phyloP scores from a whole-genome alignment of 306 rosid genomes.

The Prinsepia uniflora region DNA sequence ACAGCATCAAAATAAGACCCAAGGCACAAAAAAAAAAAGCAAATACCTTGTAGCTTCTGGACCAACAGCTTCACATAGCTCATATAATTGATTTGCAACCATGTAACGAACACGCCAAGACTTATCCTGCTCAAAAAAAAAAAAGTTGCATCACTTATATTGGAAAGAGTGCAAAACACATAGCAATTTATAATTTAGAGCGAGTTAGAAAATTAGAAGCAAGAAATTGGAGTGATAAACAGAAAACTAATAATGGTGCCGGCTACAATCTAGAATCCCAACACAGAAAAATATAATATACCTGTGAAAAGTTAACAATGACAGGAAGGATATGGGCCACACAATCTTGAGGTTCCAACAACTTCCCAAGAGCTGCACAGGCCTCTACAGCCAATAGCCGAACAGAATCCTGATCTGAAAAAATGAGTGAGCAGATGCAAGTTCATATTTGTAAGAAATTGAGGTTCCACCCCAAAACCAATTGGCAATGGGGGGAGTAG shows the following conservation, averaged over 20 bases:
- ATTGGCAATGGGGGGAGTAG: too few species aligned
- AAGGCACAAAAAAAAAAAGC: neutral
- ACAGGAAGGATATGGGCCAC: conserved; percentile 93
- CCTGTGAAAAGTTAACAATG: conserved; percentile 96
- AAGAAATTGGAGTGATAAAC: neutral
- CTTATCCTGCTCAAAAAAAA: conserved; percentile 58
- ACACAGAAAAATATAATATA: conserved; percentile 18
- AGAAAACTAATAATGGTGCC: neutral
- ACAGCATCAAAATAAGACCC: neutral
- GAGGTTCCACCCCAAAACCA: too few species aligned
- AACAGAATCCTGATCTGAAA: conserved; percentile 95
- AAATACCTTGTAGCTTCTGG: conserved; percentile 90
- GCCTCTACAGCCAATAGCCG: conserved; percentile 97
- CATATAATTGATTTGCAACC: conserved; percentile 97
- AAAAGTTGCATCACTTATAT: conserved; percentile 14
- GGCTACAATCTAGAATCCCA: neutral
- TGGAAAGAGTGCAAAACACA: neutral
- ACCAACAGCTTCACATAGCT: conserved; percentile 96
- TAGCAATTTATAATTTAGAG: conserved; percentile 1
- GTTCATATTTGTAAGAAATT: too few species aligned
- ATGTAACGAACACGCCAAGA: conserved; percentile 99
- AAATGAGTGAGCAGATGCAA: neutral
- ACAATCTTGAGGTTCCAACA: conserved; percentile 94
- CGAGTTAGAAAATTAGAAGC: neutral
- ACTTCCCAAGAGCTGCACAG: conserved; percentile 96